phyloP scores from a whole-genome alignment of 1,139 yeast species.

The Kluyveromyces marxianus region DNA sequence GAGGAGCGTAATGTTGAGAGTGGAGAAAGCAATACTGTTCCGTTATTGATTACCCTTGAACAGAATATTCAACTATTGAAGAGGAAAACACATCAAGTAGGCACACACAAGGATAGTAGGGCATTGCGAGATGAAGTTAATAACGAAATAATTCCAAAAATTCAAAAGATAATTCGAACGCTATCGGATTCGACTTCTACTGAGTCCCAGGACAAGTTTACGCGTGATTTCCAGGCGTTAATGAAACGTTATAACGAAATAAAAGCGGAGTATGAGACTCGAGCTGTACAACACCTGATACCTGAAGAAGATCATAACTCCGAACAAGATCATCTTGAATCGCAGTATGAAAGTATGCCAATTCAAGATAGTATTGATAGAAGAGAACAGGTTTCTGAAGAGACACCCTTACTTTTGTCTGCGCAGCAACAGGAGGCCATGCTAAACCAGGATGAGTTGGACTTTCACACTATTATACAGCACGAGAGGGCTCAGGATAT shows the following conservation, averaged over 20 bases:
- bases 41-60: constrained; percentile 37
- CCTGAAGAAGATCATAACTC: constrained; percentile 4
- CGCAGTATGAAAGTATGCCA: constrained; percentile 25
- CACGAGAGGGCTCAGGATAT: constrained; percentile 72
- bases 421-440: constrained; percentile 34
- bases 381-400: constrained; percentile 6
- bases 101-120: constrained; percentile 46
- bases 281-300: constrained; percentile 30
- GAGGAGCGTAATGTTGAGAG: constrained; percentile 17
- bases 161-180: constrained; percentile 22
- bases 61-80: constrained; percentile 43
- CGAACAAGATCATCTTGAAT: constrained; percentile 7
- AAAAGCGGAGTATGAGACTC: constrained; percentile 35
- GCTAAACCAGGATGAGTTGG: constrained; percentile 55
- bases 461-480: constrained; percentile 60
- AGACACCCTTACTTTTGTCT: constrained; percentile 21
- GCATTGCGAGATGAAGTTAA: constrained; percentile 39
- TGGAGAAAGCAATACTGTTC: background rate
- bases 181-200: constrained; percentile 24
- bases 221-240: constrained; percentile 37
- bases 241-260: constrained; percentile 34
- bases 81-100: constrained; percentile 43
- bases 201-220: constrained; percentile 36
- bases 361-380: constrained; percentile 37
- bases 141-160: constrained; percentile 20